Base-by-base conservation (phyloP, 192 early-diverging fungal species). In the Coemansia sp. region DNA sequence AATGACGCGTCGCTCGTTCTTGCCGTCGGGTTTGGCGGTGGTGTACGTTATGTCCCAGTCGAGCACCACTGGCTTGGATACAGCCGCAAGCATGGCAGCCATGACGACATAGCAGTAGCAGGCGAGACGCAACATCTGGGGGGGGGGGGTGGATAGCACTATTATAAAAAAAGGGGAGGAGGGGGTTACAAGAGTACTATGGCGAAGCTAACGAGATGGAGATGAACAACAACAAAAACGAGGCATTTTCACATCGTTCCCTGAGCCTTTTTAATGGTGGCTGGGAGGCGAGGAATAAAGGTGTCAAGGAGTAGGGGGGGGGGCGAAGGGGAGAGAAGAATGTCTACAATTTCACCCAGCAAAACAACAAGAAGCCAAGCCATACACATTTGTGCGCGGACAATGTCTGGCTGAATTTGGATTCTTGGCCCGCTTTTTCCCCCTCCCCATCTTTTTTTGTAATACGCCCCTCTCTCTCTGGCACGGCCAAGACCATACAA, bases 41-140 rank as follows among this genome's bases (percentile, higher is more conserved):
- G 81, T 73, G 42, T 90, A 91, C 15, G 84, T 86, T 46, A 91
- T 86, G 46, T 91, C 66, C 90, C 90, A 91, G 75, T 90, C 62
- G 39, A 87, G 77, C 25, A 77, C 84, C 15, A 91, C 87, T 49
- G 73, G 80, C 32, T 86, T 87, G 74, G 62, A 46, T 3, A 41
- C 0, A 0, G 42, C 70, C 35, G 51, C 15, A 12, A 39, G 17
- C 8, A 35, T 9, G 41, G 27, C 8, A 4, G 15, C 36, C 25
- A 61, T 2, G 32, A 51, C 38, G 15, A 17, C 19, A 57, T 42
- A 65, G 15, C 29, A 56, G 53, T 32, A 54, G 51, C 12, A 31
- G 17, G 27, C 51, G 2, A 54, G 15, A 27, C 51, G 51, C 27
- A 54, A 11, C 49, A 35, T 35, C 7, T 0, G 12, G 11, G 15